Evolutionary conservation across 805 yeast species (phyloP), one percentile per base, ranked within the genome.

Genomic region (Nakazawaea wickerhamii): DNA sequence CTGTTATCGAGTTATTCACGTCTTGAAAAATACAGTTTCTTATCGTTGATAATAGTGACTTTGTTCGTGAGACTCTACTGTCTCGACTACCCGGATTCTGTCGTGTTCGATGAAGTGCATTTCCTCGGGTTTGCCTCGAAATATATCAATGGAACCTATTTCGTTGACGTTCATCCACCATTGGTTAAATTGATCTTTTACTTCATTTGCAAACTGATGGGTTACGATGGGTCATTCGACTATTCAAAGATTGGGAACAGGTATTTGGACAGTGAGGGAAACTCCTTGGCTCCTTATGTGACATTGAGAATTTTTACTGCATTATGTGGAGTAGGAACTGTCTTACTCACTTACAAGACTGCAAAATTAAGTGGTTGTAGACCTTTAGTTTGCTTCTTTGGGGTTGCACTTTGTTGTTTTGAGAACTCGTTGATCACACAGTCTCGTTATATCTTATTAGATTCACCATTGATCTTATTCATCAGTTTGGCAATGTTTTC

Each of bases 111-210:
- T 50, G 80, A 75, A 48, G 60, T 61, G 1, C 73, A 70, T 47
- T 58, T 67, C 30, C 68, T 70, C 5, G 60, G 61, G 1, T 67
- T 58, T 49, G 64, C 68, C 7, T 51, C 58, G 33, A 63, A 68
- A 28, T 78, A 79, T 58, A 68, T 69, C 49, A 65, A 65, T 40
- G 85, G 86, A 19, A 67, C 71, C 31, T 81, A 77, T 57, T 82
- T 80, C 59, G 65, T 82, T 51, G 89, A 81, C 52, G 81, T 81
- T 21, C 83, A 82, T 49, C 90, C 91, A 9, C 90, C 91, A 4
- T 62, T 84, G 40, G 80, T 74, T 30, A 79, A 81, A 50, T 60
- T 84, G 59, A 57, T 79, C 10, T 79, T 71, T 52, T 77, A 76
- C 23, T 67, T 72, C 41, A 63, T 80, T 6, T 81, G 80, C 2